Conservation (phyloP, 2,329 filamentous ascomycete species). For the Rutstroemia sp. region DNA sequence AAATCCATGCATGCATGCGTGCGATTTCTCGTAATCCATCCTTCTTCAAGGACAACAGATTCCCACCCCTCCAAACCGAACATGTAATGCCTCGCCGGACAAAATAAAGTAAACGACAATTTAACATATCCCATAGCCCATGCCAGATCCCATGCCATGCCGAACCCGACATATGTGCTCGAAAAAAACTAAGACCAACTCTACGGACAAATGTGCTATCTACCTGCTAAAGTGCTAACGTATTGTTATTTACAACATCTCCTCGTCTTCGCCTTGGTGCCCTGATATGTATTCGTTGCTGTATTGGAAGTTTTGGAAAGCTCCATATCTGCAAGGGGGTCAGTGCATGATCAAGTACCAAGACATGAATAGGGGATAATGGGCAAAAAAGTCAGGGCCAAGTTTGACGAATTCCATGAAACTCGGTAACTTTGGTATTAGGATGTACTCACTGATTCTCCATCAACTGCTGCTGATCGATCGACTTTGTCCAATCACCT, state of each 20-base stretch:
- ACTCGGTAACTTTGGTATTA: too few relatives aligned
- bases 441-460: constrained; percentile 23
- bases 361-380: background rate
- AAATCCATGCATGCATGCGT: constrained; percentile 8
- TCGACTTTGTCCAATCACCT: constrained; percentile 19
- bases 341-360: background rate
- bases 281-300: constrained; percentile 15
- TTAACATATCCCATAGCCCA: constrained; percentile 1
- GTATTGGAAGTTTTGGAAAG: constrained; percentile 20
- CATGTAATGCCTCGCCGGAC: constrained; percentile 1
- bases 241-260: constrained; percentile 29
- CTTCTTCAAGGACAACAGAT: background rate
- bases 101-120: constrained; percentile 1
- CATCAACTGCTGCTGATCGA: constrained; percentile 24
- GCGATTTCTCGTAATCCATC: background rate
- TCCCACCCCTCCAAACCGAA: background rate
- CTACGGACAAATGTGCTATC: constrained; percentile 15
- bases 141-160: constrained; percentile 1
- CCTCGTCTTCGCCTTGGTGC: constrained; percentile 25
- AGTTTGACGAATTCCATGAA: too few relatives aligned
- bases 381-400: background rate
- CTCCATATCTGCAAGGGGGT: constrained; percentile 16
- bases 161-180: background rate
- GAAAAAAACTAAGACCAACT: constrained; percentile 9
- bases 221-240: constrained; percentile 16